Evolutionary conservation across 2,329 filamentous ascomycete genomes (phyloP), one percentile per base, ranked within the genome.

Genomic region (Clathrospora elynae): DNA sequence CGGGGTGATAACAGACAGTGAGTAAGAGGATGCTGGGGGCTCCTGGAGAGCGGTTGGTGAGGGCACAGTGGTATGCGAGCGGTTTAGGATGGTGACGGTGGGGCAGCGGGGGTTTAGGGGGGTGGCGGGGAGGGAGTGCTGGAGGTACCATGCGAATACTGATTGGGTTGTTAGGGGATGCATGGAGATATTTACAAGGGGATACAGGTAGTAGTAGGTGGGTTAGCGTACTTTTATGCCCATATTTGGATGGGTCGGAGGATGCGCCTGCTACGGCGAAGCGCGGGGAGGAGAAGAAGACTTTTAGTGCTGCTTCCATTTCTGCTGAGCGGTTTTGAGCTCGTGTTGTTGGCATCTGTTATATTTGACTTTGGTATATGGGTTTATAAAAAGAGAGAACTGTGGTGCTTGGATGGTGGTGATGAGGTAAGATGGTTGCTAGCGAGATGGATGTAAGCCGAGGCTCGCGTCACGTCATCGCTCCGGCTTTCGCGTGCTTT

Each of bases 231-330:
- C 90, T 84, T 76, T 90, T 91, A 71, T 96, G 87, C 16, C 93
- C 92, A 64, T 87, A 96, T 71, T 96, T 96, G 66, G 78, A 75
- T 26, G 87, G 78, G 72, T 95, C 90, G 37, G 87, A 88, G 67
- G 87, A 92, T 24, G 92, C 92, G 60, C 92, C 92, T 13, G 91
- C 90, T 18, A 96, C 92, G 45, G 92, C 91, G 69, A 92, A 96
- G 55, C 80, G 78, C 17, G 86, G 82, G 6, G 86, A 86, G 3
- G 82, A 78, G 75, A 96, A 95, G 78, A 96, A 96, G 9, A 79
- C 78, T 51, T 83, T 84, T 31, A 90, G 84, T 31, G 86, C 81
- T 32, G 83, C 78, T 66, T 90, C 85, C 75, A 87, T 88, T 6
- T 62, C 56, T 47, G 39, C 37, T 41, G 49, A 42, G 17, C 48